Percentiles rank a stretch among this genome's conserved stretches.
Conservation (phyloP, 2,329 filamentous ascomycete species). For the Penicillium sumatraense region DNA sequence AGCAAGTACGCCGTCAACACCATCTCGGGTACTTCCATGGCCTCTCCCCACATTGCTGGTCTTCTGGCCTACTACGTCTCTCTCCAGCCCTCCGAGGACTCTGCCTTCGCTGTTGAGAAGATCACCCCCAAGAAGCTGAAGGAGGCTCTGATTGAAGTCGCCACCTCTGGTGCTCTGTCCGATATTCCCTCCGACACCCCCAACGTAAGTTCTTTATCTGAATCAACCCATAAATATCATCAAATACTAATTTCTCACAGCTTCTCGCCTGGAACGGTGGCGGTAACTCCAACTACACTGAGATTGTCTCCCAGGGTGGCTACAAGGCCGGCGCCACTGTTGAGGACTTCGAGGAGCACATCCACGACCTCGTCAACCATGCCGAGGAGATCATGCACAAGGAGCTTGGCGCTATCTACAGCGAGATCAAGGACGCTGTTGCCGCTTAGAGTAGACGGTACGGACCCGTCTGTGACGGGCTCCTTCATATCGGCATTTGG, state of each 20-base stretch:
- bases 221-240: neutral
- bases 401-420: slow-evolving; percentile 54
- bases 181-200: slow-evolving; percentile 85
- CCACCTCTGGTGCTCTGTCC: slow-evolving; percentile 75
- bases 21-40: slow-evolving; percentile 99
- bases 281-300: slow-evolving; percentile 86
- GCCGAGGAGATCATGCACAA: slow-evolving; percentile 51
- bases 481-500: slow-evolving; percentile 25
- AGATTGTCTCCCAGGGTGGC: slow-evolving; percentile 75
- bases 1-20: slow-evolving; percentile 96
- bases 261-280: slow-evolving; percentile 99
- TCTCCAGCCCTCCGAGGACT: slow-evolving; percentile 87
- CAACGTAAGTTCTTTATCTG: slow-evolving; percentile 63
- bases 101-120: slow-evolving; percentile 84
- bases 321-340: slow-evolving; percentile 59
- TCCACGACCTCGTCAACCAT: slow-evolving; percentile 50
- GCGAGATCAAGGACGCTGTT: slow-evolving; percentile 47
- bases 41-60: slow-evolving; percentile 94
- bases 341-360: slow-evolving; percentile 40
- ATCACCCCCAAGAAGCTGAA: slow-evolving; percentile 96
- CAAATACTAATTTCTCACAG: slow-evolving; percentile 40
- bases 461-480: slow-evolving; percentile 26
- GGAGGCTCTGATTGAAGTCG: slow-evolving; percentile 80
- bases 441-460: slow-evolving; percentile 49
- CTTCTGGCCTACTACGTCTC: slow-evolving; percentile 98